Conservation (phyloP, 768 basidiomycete genomes). For the Mycena maculata region DNA sequence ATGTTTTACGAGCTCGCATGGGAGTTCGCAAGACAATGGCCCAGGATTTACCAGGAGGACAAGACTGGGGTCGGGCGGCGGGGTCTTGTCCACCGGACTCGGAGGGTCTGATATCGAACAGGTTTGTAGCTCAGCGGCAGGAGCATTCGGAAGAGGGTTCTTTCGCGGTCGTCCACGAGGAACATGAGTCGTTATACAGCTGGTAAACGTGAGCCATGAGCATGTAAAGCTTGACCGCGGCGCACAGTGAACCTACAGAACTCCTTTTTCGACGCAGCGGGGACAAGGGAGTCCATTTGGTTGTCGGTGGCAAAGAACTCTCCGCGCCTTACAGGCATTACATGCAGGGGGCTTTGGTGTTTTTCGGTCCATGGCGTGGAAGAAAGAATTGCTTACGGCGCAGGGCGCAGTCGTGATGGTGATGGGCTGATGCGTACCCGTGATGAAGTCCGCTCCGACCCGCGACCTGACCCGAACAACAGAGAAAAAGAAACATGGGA, state of each 20-base stretch:
- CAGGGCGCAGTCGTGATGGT: too few relatives aligned
- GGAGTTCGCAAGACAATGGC: background rate
- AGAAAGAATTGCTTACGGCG: too few relatives aligned
- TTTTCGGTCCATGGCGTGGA: too few relatives aligned
- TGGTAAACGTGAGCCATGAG: background rate
- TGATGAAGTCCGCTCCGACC: too few relatives aligned
- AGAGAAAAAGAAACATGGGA: too few relatives aligned
- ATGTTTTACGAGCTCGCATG: constrained; percentile 13
- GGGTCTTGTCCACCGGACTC: background rate
- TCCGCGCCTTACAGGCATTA: constrained; percentile 18
- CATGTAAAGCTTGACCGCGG: too few relatives aligned
- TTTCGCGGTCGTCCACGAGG: constrained; percentile 25
- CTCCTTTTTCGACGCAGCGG: constrained; percentile 23
- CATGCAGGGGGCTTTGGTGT: constrained; percentile 15
- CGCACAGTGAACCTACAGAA: constrained; percentile 2
- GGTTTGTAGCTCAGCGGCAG: background rate
- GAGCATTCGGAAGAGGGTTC: background rate
- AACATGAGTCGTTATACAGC: constrained; percentile 20
- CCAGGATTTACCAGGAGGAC: background rate
- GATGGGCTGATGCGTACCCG: too few relatives aligned
- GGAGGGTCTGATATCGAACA: too few relatives aligned
- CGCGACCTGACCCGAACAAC: too few relatives aligned
- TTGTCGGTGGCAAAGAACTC: constrained; percentile 26
- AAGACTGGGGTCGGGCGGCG: background rate
- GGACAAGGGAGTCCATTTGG: constrained; percentile 23